Conservation (phyloP, 257 asterid genomes). For the Solanum pimpinellifolium region DNA sequence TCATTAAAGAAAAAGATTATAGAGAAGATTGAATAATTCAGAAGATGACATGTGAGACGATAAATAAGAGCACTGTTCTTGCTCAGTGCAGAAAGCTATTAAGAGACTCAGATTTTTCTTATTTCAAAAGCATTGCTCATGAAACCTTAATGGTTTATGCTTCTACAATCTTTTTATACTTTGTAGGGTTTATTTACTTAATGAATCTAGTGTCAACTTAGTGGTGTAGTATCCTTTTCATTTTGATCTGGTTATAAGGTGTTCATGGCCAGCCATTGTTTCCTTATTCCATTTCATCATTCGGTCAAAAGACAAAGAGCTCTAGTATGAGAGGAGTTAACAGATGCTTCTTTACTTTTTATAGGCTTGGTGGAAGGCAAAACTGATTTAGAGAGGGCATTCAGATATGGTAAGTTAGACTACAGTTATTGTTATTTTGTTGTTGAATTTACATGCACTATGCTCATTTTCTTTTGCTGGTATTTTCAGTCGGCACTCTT, state of each 20-base stretch:
- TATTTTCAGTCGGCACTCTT: slow-evolving; percentile 66
- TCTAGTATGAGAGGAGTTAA: background rate
- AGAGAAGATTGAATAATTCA: background rate
- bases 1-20: background rate
- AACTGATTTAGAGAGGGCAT: background rate
- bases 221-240: background rate
- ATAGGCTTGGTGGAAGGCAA: background rate
- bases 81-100: background rate
- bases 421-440: background rate
- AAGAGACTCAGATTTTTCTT: background rate
- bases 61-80: too few species aligned
- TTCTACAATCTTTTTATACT: background rate
- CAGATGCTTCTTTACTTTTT: background rate
- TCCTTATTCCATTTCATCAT: background rate
- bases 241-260: background rate
- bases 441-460: background rate
- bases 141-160: background rate
- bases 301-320: background rate
- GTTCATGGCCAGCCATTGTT: background rate
- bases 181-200: background rate
- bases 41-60: background rate
- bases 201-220: background rate
- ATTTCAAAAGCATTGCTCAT: background rate
- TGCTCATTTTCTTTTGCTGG: slow-evolving; percentile 6
- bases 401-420: background rate